These are phyloP conservation scores for Magnolia sinica DNA, from an alignment of 164 flowering plant species.

Conservation along the genomic window DNA sequence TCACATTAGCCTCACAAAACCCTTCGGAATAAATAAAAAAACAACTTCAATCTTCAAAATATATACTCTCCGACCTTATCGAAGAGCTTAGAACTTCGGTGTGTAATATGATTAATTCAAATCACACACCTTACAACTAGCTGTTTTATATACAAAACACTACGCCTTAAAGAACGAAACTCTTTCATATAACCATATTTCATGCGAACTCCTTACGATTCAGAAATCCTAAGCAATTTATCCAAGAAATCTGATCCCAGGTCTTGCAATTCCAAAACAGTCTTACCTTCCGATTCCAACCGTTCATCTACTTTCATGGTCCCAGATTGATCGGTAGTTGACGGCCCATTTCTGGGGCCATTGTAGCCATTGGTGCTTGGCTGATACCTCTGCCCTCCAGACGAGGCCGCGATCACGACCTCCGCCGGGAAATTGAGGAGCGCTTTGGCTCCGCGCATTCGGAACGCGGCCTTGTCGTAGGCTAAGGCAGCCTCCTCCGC, in stretches of 20 bases:
- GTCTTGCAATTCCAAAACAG: background rate
- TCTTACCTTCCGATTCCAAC: background rate
- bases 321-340: background rate
- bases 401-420: slow-evolving; percentile 10
- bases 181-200: no score
- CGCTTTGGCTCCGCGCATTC: slow-evolving; percentile 68
- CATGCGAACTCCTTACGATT: background rate
- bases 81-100: no score
- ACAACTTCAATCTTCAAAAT: no score
- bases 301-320: background rate
- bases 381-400: background rate
- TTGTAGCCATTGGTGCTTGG: background rate
- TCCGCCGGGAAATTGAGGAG: slow-evolving; percentile 60
- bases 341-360: background rate
- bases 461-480: slow-evolving; percentile 65
- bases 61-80: no score
- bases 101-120: no score
- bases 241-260: background rate
- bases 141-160: no score
- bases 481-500: slow-evolving; percentile 78
- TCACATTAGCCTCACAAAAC: no score
- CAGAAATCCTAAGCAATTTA: background rate
- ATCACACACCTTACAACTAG: no score
- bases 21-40: no score
- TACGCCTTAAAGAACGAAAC: no score